Evolutionary conservation across 805 yeast genomes (phyloP).

Genomic region (Zygosaccharomyces bisporus): DNA sequence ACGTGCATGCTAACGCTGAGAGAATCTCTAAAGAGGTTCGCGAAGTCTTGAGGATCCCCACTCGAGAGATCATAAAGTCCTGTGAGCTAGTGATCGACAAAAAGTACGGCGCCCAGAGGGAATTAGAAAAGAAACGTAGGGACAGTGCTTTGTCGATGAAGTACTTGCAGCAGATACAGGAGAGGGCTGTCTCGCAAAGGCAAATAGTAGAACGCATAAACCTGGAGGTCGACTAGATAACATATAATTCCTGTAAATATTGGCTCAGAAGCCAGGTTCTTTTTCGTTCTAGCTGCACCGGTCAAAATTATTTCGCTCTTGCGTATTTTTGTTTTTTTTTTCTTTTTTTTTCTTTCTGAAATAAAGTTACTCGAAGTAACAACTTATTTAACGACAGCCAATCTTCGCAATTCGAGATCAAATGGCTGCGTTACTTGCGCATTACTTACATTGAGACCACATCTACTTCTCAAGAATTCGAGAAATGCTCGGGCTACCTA

Average conservation of each 20-base stretch:
- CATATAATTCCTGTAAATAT: slow-evolving; percentile 9
- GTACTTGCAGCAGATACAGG: slow-evolving; percentile 27
- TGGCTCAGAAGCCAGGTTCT: not conserved
- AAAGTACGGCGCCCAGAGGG: slow-evolving; percentile 24
- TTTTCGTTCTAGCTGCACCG: not conserved
- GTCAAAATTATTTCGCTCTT: not conserved
- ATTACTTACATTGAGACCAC: too few relatives aligned
- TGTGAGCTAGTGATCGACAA: slow-evolving; percentile 30
- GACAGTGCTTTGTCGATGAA: slow-evolving; percentile 26
- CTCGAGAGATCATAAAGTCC: slow-evolving; percentile 59
- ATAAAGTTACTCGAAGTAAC: too few relatives aligned
- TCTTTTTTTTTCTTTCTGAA: not conserved
- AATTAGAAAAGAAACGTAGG: slow-evolving; percentile 26
- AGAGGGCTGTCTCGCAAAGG: slow-evolving; percentile 24
- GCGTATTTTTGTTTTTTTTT: not conserved
- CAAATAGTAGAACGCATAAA: slow-evolving; percentile 25
- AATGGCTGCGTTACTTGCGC: too few relatives aligned
- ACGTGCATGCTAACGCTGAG: slow-evolving; percentile 70
- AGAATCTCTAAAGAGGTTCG: slow-evolving; percentile 80
- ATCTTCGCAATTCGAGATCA: too few relatives aligned
- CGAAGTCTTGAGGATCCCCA: slow-evolving; percentile 74
- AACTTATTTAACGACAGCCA: too few relatives aligned
- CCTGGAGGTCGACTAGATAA: slow-evolving; percentile 31
- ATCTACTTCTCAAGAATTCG: not conserved
- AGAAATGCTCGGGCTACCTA: slow-evolving; percentile 15